Base-by-base conservation (phyloP, 805 yeast genomes). In the Saccharomycopsis sp. region DNA sequence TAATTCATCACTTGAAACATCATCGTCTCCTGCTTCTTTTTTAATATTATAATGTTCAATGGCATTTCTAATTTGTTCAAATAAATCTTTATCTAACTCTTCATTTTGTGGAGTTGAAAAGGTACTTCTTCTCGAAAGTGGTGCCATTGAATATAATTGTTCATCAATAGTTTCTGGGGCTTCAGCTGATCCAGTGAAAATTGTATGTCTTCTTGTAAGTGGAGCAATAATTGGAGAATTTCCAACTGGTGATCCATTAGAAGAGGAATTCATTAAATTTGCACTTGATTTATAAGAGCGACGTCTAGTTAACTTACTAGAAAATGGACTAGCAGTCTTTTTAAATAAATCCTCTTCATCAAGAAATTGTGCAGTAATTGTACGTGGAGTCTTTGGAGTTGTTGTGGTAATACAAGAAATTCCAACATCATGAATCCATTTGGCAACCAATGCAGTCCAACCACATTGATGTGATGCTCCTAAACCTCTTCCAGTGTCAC, bases 381-480 rank as follows among this genome's bases (percentile, higher is more conserved):
- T 40, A 27, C 45, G 36, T 30, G 54, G 49, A 14, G 51, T 47
- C 44, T 47, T 51, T 10, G 50, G 50, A 40, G 42, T 47, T 42
- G 34, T 32, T 29, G 47, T 33, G 14, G 53, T 50, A 37, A 57
- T 61, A 55, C 79, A 75, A 0, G 85, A 70, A 34, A 76, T 70
- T 45, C 95, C 95, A 33, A 83, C 82, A 61, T 88, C 89, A 56
- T 83, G 92, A 54, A 88, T 84, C 74, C 87, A 75, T 61, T 89
- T 82, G 32, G 95, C 94, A 39, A 86, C 92, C 34, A 88, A 68
- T 0, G 94, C 88, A 1, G 96, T 87, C 96, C 96, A 87, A 10
- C 96, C 96, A 67, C 87, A 80, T 63, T 87, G 96, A 64, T 88
- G 95, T 39, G 87, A 77, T 1, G 95, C 86, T 26, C 96, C 96